These are phyloP conservation scores for Claviceps pusilla DNA, from an alignment of 2,329 filamentous ascomycete genomes.

Conservation along the genomic window DNA sequence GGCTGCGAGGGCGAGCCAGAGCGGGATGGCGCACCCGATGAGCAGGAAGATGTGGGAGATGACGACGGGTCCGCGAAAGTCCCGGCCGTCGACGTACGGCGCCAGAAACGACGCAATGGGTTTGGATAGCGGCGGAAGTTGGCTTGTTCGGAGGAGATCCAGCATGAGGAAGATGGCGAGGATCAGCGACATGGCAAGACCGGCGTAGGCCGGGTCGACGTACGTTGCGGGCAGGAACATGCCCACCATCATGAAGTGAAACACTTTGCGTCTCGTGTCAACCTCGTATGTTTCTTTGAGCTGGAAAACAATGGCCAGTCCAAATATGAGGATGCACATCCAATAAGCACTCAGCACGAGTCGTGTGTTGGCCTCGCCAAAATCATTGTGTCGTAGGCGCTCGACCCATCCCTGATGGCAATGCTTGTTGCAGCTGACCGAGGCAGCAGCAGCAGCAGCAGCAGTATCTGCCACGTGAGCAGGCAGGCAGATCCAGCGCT, in stretches of 20 bases:
- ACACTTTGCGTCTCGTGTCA: slow-evolving; percentile 89
- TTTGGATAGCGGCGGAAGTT: slow-evolving; percentile 77
- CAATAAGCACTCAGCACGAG: slow-evolving; percentile 65
- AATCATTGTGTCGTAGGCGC: slow-evolving; percentile 43
- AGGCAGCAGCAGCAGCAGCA: slow-evolving; percentile 5
- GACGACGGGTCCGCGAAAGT: slow-evolving; percentile 84
- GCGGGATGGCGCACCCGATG: slow-evolving; percentile 84
- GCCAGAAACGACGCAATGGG: slow-evolving; percentile 77
- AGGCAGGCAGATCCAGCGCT: slow-evolving; percentile 63
- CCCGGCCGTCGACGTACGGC: slow-evolving; percentile 86
- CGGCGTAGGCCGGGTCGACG: slow-evolving; percentile 71
- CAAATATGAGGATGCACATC: slow-evolving; percentile 49
- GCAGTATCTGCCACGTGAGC: slow-evolving; percentile 17
- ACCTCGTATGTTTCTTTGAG: slow-evolving; percentile 72
- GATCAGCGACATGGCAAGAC: slow-evolving; percentile 63
- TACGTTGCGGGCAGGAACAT: slow-evolving; percentile 85
- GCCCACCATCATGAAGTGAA: slow-evolving; percentile 94
- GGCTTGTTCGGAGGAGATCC: slow-evolving; percentile 77
- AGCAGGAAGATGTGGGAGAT: slow-evolving; percentile 92
- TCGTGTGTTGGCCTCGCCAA: slow-evolving; percentile 71
- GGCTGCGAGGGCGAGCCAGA: slow-evolving; percentile 75
- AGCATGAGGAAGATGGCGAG: slow-evolving; percentile 76
- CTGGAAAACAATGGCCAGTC: slow-evolving; percentile 59
- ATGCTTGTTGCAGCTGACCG: slow-evolving; percentile 15
- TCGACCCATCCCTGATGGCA: slow-evolving; percentile 46